Evolutionary conservation across 352 stramenopile species (phyloP).

Genomic region (Lagenidium giganteum): DNA sequence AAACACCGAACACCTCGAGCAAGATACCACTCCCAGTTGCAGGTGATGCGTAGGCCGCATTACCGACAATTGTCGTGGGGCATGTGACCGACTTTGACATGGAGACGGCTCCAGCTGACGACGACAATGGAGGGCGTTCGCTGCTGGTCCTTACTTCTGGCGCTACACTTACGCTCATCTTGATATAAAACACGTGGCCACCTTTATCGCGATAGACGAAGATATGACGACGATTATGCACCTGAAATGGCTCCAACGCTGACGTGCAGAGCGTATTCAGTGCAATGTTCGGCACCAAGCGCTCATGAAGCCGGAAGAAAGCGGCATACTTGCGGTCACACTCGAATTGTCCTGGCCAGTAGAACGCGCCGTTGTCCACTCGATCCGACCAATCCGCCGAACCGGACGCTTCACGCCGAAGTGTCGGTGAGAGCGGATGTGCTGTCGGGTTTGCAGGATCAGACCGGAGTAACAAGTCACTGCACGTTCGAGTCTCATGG

Average conservation of each 20-base stretch:
- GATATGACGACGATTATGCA: constrained; percentile 83
- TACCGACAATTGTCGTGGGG: too few species aligned
- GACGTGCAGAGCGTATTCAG: constrained; percentile 82
- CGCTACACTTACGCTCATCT: constrained; percentile 50
- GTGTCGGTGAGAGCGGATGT: constrained; percentile 13
- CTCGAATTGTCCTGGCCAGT: constrained; percentile 85
- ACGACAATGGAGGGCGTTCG: too few species aligned
- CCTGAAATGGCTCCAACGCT: constrained; percentile 85
- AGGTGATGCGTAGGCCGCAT: too few species aligned
- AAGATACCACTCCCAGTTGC: constrained; percentile 39
- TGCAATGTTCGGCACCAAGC: constrained; percentile 67
- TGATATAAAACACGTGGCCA: constrained; percentile 88
- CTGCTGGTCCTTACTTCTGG: too few species aligned
- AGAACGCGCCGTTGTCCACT: constrained; percentile 43
- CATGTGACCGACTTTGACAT: too few species aligned
- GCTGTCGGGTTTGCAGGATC: constrained; percentile 21
- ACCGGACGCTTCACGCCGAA: constrained; percentile 13
- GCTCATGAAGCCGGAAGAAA: constrained; percentile 78
- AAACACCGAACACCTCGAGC: constrained; percentile 83
- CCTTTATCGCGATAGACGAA: constrained; percentile 85
- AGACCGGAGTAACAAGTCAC: constrained; percentile 43
- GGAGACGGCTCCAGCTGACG: too few species aligned
- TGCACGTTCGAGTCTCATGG: constrained; percentile 79
- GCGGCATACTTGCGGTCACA: constrained; percentile 76
- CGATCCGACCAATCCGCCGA: constrained; percentile 9